Conservation (phyloP, 2,329 filamentous ascomycete genomes). For the Alternaria triticina region DNA sequence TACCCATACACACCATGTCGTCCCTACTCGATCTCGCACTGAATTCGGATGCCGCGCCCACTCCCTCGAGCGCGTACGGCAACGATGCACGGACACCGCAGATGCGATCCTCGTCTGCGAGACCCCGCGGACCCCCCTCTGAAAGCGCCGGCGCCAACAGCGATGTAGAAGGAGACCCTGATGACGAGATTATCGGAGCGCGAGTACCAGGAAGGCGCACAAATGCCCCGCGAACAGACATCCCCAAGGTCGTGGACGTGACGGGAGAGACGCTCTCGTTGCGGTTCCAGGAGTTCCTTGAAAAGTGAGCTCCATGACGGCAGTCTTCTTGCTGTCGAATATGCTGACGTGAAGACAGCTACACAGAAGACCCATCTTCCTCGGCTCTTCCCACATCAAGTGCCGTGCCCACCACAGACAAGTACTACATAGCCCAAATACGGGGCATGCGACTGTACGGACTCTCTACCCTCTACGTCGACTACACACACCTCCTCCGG, state of each 20-base stretch:
- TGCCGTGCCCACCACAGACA: constrained; percentile 71
- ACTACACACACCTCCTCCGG: constrained; percentile 81
- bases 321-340: neutral
- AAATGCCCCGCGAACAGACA: constrained; percentile 59
- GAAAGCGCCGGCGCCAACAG: constrained; percentile 60
- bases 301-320: constrained; percentile 62
- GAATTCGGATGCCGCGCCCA: constrained; percentile 54
- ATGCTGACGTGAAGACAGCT: constrained; percentile 50
- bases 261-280: constrained; percentile 77
- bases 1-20: constrained; percentile 52
- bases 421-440: constrained; percentile 85
- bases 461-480: constrained; percentile 85
- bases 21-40: constrained; percentile 59
- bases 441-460: constrained; percentile 75
- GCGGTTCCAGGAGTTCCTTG: constrained; percentile 80
- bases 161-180: constrained; percentile 65
- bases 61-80: constrained; percentile 47
- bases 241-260: constrained; percentile 77
- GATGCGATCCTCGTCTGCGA: constrained; percentile 59
- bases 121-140: constrained; percentile 60
- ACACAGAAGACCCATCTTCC: constrained; percentile 70
- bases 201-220: constrained; percentile 49
- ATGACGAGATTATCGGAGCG: constrained; percentile 66
- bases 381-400: constrained; percentile 71
- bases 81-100: constrained; percentile 47